These are phyloP conservation scores for Neoscytalidium dimidiatum DNA, from an alignment of 2,329 filamentous ascomycete species.

Conservation along the genomic window DNA sequence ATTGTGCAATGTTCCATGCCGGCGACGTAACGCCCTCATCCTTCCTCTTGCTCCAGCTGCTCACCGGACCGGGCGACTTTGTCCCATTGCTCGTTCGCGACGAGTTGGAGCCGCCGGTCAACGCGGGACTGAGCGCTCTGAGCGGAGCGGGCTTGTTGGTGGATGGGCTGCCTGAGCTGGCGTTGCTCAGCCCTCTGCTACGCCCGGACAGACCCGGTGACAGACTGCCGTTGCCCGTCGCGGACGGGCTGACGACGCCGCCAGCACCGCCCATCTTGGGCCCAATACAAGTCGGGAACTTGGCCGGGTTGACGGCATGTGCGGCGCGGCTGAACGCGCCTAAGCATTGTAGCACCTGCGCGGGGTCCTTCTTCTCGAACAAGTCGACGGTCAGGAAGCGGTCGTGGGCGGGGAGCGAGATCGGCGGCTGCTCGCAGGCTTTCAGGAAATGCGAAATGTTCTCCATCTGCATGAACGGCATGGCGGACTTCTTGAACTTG, in stretches of 20 bases:
- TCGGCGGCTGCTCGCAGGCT: conserved; percentile 80
- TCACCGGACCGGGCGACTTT: conserved; percentile 61
- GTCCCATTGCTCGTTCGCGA: conserved; percentile 55
- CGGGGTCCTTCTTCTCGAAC: conserved; percentile 92
- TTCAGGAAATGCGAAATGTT: conserved; percentile 96
- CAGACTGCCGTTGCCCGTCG: conserved; percentile 34
- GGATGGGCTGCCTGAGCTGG: conserved; percentile 37
- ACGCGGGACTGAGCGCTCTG: conserved; percentile 47
- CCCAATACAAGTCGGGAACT: conserved; percentile 76
- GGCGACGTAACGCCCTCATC: conserved; percentile 81
- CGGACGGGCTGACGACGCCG: conserved; percentile 35
- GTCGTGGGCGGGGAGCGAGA: conserved; percentile 90
- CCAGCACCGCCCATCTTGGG: conserved; percentile 59
- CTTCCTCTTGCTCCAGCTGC: conserved; percentile 85
- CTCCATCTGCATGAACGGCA: conserved; percentile 99
- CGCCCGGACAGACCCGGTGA: conserved; percentile 27
- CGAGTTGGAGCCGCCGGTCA: conserved; percentile 58
- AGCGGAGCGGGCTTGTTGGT: conserved; percentile 31
- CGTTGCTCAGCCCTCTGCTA: conserved; percentile 37
- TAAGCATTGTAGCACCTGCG: conserved; percentile 92
- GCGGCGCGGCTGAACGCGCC: conserved; percentile 89
- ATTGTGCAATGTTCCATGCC: conserved; percentile 98
- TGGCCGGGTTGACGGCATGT: conserved; percentile 69
- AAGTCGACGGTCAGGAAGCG: conserved; percentile 96
- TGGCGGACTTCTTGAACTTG: conserved; percentile 86